Conservation (phyloP, 371 early-diverging fungal species). For the Apophysomyces elegans region DNA sequence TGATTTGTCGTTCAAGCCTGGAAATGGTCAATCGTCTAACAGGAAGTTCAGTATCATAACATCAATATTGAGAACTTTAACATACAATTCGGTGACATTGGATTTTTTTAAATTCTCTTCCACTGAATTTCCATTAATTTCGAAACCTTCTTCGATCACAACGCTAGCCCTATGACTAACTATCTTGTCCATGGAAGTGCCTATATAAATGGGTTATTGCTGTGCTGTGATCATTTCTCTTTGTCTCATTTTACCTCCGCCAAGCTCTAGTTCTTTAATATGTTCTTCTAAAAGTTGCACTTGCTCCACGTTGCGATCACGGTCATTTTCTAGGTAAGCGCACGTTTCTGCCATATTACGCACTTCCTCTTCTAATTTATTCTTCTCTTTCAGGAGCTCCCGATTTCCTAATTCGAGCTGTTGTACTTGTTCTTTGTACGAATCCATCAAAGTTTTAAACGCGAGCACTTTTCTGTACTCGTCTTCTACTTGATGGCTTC, state of each 20-base stretch:
- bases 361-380: slow-evolving; percentile 71
- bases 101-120: slow-evolving; percentile 58
- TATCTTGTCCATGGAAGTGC: slow-evolving; percentile 34
- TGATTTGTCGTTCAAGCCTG: slow-evolving; percentile 44
- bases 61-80: background rate
- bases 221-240: background rate
- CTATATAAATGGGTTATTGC: slow-evolving; percentile 9
- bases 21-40: slow-evolving; percentile 42
- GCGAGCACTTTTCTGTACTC: slow-evolving; percentile 83
- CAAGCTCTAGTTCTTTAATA: slow-evolving; percentile 82
- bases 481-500: slow-evolving; percentile 82
- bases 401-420: slow-evolving; percentile 74
- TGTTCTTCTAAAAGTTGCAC: slow-evolving; percentile 82
- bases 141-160: slow-evolving; percentile 37
- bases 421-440: slow-evolving; percentile 83
- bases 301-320: slow-evolving; percentile 74
- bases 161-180: slow-evolving; percentile 44
- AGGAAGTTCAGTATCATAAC: background rate
- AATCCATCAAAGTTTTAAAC: slow-evolving; percentile 82
- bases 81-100: slow-evolving; percentile 55
- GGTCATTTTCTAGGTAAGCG: slow-evolving; percentile 66
- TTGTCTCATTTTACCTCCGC: slow-evolving; percentile 32
- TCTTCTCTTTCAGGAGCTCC: slow-evolving; percentile 67
- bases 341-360: slow-evolving; percentile 64
- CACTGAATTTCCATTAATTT: slow-evolving; percentile 30